phyloP scores from a whole-genome alignment of 1,139 yeast species.

The Scheffersomyces parashehatae region DNA sequence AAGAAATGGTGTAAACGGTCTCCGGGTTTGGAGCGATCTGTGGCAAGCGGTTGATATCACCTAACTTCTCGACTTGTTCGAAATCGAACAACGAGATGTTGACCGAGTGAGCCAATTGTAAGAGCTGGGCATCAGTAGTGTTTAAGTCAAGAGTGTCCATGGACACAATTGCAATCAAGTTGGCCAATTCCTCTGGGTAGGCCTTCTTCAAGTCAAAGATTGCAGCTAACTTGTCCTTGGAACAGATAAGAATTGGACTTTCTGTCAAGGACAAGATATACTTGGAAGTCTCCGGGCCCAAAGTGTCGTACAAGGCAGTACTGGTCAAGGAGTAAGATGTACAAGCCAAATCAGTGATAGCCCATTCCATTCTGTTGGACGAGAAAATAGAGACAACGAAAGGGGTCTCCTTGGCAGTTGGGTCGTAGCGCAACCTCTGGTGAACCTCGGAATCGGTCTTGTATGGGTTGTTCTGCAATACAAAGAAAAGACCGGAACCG shows the following conservation, averaged over 20 bases:
- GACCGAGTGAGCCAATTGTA: conserved; percentile 21
- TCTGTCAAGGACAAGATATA: conserved; percentile 59
- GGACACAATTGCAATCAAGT: conserved; percentile 38
- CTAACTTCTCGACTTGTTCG: conserved; percentile 29
- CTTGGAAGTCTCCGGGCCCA: conserved; percentile 60
- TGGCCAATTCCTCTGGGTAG: conserved; percentile 17
- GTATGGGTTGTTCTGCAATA: conserved; percentile 47
- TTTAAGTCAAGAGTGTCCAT: conserved; percentile 47
- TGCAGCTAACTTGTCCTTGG: conserved; percentile 46
- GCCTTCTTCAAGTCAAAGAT: conserved; percentile 38
- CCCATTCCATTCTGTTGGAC: conserved; percentile 62
- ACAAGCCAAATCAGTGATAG: conserved; percentile 60
- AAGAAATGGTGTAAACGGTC: conserved; percentile 26
- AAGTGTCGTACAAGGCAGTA: conserved; percentile 66
- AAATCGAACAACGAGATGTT: conserved; percentile 32
- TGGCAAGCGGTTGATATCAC: conserved; percentile 19
- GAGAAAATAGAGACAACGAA: conserved; percentile 59
- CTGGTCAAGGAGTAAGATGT: conserved; percentile 49
- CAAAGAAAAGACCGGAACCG: conserved; percentile 65
- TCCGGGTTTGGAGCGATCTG: conserved; percentile 23
- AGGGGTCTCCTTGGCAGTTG: conserved; percentile 24
- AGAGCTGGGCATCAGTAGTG: conserved; percentile 16
- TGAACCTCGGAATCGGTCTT: conserved; percentile 29
- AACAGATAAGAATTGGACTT: conserved; percentile 54
- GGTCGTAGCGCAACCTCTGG: conserved; percentile 22